A percentile compares a stretch with the other conserved stretches of the same genome.
Conservation (phyloP, 495 filamentous ascomycete species). For the Aspergillus homomorphus region DNA sequence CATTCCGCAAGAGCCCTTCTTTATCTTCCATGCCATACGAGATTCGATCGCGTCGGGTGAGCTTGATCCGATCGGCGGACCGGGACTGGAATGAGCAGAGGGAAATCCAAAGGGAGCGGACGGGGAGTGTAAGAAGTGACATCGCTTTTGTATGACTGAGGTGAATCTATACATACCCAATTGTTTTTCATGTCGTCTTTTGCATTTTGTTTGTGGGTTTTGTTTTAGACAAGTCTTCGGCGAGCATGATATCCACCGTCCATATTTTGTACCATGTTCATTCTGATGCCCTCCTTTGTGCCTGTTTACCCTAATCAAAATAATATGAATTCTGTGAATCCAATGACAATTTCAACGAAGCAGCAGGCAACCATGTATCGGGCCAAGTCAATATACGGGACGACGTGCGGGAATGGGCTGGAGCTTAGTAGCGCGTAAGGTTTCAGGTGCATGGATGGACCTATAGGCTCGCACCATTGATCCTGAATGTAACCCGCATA, state of each 20-base stretch:
- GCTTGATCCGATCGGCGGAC: conserved; percentile 11
- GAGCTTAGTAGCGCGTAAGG: background rate
- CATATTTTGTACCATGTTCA: background rate
- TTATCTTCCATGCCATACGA: conserved; percentile 16
- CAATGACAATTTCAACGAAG: background rate
- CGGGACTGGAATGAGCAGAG: conserved; percentile 6
- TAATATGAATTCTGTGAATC: background rate
- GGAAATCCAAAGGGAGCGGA: conserved; percentile 10
- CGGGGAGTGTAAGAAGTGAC: conserved; percentile 16
- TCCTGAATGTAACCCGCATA: background rate
- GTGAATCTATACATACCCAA: background rate
- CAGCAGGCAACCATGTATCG: background rate
- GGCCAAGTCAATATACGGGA: background rate
- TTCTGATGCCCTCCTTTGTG: background rate
- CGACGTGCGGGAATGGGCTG: background rate
- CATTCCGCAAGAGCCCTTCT: conserved; percentile 19
- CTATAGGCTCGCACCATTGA: background rate
- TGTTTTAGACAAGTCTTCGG: conserved; percentile 2
- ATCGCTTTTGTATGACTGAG: conserved; percentile 14
- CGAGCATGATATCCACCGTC: conserved; percentile 11
- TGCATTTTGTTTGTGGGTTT: background rate
- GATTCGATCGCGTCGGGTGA: conserved; percentile 9
- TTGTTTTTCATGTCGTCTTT: conserved; percentile 3
- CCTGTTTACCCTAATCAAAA: background rate
- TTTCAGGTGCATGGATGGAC: background rate